Evolutionary conservation across 768 basidiomycete genomes (phyloP), one percentile per base, ranked within the genome.

Genomic region (Rhodotorula babjevae): DNA sequence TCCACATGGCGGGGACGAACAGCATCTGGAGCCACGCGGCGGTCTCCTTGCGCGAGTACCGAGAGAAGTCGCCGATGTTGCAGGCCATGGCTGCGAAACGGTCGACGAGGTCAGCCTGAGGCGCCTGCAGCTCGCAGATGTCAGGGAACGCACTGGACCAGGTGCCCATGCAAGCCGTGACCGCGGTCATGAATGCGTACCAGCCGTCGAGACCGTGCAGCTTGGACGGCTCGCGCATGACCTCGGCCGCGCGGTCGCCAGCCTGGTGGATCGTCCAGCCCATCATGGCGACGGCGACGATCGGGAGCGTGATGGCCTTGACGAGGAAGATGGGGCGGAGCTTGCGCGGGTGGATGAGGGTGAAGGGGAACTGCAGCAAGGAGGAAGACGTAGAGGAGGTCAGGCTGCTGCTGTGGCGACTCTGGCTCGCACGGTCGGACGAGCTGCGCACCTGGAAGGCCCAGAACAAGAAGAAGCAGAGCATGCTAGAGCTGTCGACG

Each of bases 1-100:
- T 74, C 61, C 63, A 78, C 27, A 79, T 58, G 0, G 70, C 70
- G 3, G 78, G 78, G 40, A 77, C 73, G 62, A 78, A 56, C 31
- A 72, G 62, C 69, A 79, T 52, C 64, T 76, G 74, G 3, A 62
- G 25, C 29, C 47, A 46, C 6, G 74, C 74, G 12, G 65, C 44
- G 7, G 46, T 33, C 25, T 49, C 55, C 46, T 55, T 69, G n/a
- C 55, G 47, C 19, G 53, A 46, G 53, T 72, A 76, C 0, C 74
- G 55, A 3, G 58, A 50, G 53, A 76, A 72, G 61, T 76, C 74
- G 44, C 61, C 65, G 44, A 71, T 71, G 47, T 66, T 71, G 47
- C 59, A 61, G 5, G 69, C 69, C 62, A 71, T 63, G 19, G 69
- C 40, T 33, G 67, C 16, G n/a, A 7, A 29, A 18, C 19, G 10